phyloP scores from a whole-genome alignment of 23 red algal genomes.

The Pyropia haitanensis region DNA sequence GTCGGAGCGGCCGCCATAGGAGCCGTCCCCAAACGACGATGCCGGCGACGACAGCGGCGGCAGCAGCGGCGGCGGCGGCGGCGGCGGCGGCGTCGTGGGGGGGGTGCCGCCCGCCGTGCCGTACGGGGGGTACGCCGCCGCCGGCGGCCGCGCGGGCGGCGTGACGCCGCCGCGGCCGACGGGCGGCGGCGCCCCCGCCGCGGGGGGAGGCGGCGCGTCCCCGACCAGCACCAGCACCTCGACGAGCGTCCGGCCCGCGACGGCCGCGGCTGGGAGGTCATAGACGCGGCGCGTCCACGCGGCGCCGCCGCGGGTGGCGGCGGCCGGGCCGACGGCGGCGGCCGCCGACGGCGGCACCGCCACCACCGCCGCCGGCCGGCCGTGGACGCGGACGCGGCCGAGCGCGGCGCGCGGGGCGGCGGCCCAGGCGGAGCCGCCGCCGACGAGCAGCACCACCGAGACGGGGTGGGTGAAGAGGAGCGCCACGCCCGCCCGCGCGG shows the following conservation, averaged over 20 bases:
- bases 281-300: conserved; percentile 32
- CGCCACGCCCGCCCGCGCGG: neutral
- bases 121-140: too few species aligned
- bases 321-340: conserved; percentile 11
- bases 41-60: too few species aligned
- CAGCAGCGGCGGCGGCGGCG: too few species aligned
- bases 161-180: neutral
- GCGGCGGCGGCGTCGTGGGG: too few species aligned
- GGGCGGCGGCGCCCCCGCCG: conserved; percentile 13
- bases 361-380: conserved; percentile 1
- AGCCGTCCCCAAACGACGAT: too few species aligned
- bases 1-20: too few species aligned
- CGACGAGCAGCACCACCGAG: too few species aligned
- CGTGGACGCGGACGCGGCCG: conserved; percentile 25
- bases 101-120: too few species aligned
- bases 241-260: conserved; percentile 24
- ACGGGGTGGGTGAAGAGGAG: too few species aligned
- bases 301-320: neutral
- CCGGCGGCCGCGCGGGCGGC: too few species aligned
- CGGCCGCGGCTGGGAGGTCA: conserved; percentile 11
- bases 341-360: conserved; percentile 4
- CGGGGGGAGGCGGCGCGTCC: conserved; percentile 12
- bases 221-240: conserved; percentile 46
- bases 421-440: neutral
- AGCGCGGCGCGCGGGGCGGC: neutral